A percentile compares a stretch with the other conserved stretches of the same genome.
These are phyloP conservation scores for Rauvolfia tetraphylla DNA, from an alignment of 257 asterid genomes.

Conservation along the genomic window DNA sequence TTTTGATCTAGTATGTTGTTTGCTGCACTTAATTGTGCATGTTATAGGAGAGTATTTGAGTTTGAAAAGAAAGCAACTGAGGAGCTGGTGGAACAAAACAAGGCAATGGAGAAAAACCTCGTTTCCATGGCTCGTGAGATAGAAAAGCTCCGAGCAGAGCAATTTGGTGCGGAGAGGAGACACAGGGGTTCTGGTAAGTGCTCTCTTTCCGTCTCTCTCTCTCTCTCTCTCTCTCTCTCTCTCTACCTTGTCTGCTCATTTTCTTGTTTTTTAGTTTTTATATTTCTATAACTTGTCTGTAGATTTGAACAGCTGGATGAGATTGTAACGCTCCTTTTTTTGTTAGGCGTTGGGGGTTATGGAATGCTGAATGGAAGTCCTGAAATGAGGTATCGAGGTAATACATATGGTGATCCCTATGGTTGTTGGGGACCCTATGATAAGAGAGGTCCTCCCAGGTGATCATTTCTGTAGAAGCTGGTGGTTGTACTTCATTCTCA, in stretches of 20 bases:
- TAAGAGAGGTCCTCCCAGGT: conserved; percentile 51
- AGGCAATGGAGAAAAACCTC: conserved; percentile 67
- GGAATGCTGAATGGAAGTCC: conserved; percentile 69
- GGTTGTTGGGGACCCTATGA: conserved; percentile 62
- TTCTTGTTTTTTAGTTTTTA: not conserved
- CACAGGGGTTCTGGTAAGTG: conserved; percentile 36
- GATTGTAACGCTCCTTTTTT: not conserved
- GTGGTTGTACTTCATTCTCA: conserved; percentile 8
- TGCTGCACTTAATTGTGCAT: conserved; percentile 11
- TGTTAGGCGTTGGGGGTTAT: conserved; percentile 56
- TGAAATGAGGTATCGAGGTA: conserved; percentile 56
- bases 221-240: too few relatives aligned
- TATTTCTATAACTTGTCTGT: not conserved
- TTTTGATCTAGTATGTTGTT: conserved; percentile 9
- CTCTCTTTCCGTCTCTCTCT: conserved; percentile 4
- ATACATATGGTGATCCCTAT: conserved; percentile 50
- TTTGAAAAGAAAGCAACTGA: conserved; percentile 77
- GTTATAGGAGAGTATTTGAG: conserved; percentile 59
- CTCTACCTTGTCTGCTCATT: not conserved
- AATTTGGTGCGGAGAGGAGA: conserved; percentile 47
- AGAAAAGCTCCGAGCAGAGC: conserved; percentile 79
- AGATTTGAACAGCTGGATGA: not conserved
- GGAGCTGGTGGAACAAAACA: conserved; percentile 67
- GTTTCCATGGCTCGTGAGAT: conserved; percentile 86
- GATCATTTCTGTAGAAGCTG: conserved; percentile 14